These are phyloP conservation scores for Coriaria nepalensis DNA, from an alignment of 306 rosid species.

Conservation along the genomic window DNA sequence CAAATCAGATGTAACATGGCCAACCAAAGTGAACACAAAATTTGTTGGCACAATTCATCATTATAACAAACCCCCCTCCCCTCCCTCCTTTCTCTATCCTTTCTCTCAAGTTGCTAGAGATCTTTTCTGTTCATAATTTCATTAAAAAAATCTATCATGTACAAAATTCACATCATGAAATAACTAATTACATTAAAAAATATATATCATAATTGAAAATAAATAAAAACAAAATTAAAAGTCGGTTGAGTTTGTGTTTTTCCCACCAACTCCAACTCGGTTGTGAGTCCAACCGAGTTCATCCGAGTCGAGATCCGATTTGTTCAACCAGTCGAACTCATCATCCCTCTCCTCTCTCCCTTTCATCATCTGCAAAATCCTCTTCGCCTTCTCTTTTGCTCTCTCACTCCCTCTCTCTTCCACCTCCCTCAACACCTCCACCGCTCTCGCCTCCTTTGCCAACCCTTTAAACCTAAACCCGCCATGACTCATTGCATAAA, in stretches of 20 bases:
- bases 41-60: too few relatives aligned
- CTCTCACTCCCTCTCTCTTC: slow-evolving; percentile 66
- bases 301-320: slow-evolving; percentile 14
- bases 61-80: too few relatives aligned
- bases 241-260: slow-evolving; percentile 9
- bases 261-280: slow-evolving; percentile 22
- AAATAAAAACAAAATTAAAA: neutral
- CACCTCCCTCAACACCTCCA: slow-evolving; percentile 50
- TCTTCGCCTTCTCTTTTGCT: slow-evolving; percentile 59
- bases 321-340: slow-evolving; percentile 13
- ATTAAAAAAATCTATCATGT: too few relatives aligned
- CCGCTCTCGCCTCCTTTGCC: slow-evolving; percentile 64
- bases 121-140: too few relatives aligned
- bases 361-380: slow-evolving; percentile 49
- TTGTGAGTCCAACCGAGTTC: slow-evolving; percentile 23
- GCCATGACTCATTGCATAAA: slow-evolving; percentile 61
- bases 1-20: too few relatives aligned
- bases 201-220: neutral
- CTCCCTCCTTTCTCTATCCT: too few relatives aligned
- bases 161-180: too few relatives aligned
- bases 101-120: too few relatives aligned
- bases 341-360: slow-evolving; percentile 28
- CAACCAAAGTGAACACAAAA: too few relatives aligned
- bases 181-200: neutral
- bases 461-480: slow-evolving; percentile 62